Percentiles rank a stretch among this genome's conserved stretches.
phyloP scores from a whole-genome alignment of 2,329 filamentous ascomycete species.

The Zymoseptoria crescenta region DNA sequence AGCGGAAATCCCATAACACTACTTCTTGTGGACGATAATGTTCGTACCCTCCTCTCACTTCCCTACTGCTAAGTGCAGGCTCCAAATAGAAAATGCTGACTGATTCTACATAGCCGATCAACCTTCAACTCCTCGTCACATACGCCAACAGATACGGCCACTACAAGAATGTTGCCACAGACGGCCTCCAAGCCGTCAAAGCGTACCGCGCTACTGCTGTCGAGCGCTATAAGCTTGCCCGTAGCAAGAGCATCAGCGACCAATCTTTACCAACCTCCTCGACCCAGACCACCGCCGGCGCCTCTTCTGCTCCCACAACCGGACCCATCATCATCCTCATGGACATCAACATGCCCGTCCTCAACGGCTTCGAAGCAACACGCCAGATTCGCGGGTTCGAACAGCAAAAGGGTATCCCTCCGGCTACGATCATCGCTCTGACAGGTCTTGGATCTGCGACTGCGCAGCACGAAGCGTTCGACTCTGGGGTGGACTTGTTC shows the following conservation, averaged over 20 bases:
- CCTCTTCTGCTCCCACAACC: not conserved
- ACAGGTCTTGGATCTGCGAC: constrained; percentile 25
- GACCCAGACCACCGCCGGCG: not conserved
- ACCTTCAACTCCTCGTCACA: constrained; percentile 26
- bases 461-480: constrained; percentile 27
- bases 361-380: constrained; percentile 30
- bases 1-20: constrained; percentile 12
- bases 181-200: constrained; percentile 36
- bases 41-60: constrained; percentile 3
- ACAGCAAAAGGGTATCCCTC: constrained; percentile 16
- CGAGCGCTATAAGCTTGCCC: constrained; percentile 31
- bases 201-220: constrained; percentile 37
- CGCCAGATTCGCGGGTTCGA: constrained; percentile 27
- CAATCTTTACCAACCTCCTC: not conserved
- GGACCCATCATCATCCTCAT: constrained; percentile 37
- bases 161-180: constrained; percentile 36
- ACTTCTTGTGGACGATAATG: constrained; percentile 30
- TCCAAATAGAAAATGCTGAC: not conserved
- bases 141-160: constrained; percentile 32
- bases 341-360: constrained; percentile 32
- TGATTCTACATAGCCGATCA: constrained; percentile 19
- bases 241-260: not conserved
- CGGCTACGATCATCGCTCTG: constrained; percentile 25
- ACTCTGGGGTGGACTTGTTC: constrained; percentile 26
- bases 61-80: not conserved